Conservation (phyloP, 306 rosid genomes). For the Cicer arietinum region DNA sequence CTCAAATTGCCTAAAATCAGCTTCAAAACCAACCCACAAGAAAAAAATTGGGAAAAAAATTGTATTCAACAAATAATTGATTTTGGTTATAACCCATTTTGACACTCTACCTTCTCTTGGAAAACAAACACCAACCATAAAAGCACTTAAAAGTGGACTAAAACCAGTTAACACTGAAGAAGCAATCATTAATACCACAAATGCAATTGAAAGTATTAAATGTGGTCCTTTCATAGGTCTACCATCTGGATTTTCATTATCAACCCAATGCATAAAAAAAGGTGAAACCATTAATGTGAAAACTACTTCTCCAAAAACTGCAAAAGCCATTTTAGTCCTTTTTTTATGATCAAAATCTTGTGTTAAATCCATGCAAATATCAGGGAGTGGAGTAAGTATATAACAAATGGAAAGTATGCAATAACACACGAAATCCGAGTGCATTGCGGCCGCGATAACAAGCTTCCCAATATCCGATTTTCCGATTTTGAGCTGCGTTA, state of each 20-base stretch:
- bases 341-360: neutral
- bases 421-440: constrained; percentile 72
- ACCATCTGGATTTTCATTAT: constrained; percentile 92
- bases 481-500: constrained; percentile 76
- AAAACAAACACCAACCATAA: constrained; percentile 73
- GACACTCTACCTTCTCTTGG: constrained; percentile 89
- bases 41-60: constrained; percentile 81
- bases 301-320: constrained; percentile 52
- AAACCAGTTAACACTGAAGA: constrained; percentile 58
- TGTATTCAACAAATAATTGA: constrained; percentile 68
- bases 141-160: constrained; percentile 78
- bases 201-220: constrained; percentile 78
- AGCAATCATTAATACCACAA: constrained; percentile 62
- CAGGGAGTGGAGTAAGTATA: constrained; percentile 47
- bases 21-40: constrained; percentile 90
- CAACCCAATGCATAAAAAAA: constrained; percentile 75
- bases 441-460: constrained; percentile 82
- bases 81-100: constrained; percentile 75
- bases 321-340: constrained; percentile 41
- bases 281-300: constrained; percentile 71
- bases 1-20: constrained; percentile 52
- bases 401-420: constrained; percentile 63
- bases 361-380: neutral
- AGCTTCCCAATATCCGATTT: constrained; percentile 91
- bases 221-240: constrained; percentile 93